Evolutionary conservation across 768 basidiomycete genomes (phyloP), one percentile per base, ranked within the genome.

Genomic region (Podaxis sp.): DNA sequence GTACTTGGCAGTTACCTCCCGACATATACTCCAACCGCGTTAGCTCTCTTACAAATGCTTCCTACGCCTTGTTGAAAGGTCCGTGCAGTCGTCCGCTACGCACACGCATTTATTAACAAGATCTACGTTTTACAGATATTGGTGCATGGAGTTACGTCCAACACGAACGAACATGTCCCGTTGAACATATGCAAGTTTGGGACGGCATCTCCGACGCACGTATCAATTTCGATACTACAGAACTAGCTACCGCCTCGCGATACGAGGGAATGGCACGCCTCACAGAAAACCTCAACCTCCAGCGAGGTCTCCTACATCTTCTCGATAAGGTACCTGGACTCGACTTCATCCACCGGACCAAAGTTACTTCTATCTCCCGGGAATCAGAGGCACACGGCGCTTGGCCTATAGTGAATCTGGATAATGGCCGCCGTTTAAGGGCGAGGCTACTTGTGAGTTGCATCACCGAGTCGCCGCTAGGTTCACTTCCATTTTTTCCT

Each of bases 121-220:
- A n/a, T 44, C 5, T 36, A 16, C n/a, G 5, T 36, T 56, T 47
- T 38, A 25, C 32, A 95, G 95, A 81, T 51, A 89, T 88, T 65
- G 93, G 91, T 11, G 88, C 84, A n/a, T 98, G 95, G 96, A 68
- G 78, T 10, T 75, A 89, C 72, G 81, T 98, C 25, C 88, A 93
- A 13, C 68, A 75, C 21, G 64, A 70, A 11, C 81, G 95, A 27
- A 90, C 91, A 1, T 80, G 83, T 57, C 82, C 87, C 0, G 77
- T 98, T 18, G 84, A 90, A 65, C 86, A 92, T 64, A 93, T 98
- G 88, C 86, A 95, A 79, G 95, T 96, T 11, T 99, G 95, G 96
- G 95, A 97, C 69, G 94, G 94, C 1, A 64, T 95, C 42, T 90
- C 91, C 1, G 85, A 88, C 65, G 88, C 93, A 6, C 82, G 91